phyloP scores from a whole-genome alignment of 306 rosid species.

The Adenanthera pavonina region DNA sequence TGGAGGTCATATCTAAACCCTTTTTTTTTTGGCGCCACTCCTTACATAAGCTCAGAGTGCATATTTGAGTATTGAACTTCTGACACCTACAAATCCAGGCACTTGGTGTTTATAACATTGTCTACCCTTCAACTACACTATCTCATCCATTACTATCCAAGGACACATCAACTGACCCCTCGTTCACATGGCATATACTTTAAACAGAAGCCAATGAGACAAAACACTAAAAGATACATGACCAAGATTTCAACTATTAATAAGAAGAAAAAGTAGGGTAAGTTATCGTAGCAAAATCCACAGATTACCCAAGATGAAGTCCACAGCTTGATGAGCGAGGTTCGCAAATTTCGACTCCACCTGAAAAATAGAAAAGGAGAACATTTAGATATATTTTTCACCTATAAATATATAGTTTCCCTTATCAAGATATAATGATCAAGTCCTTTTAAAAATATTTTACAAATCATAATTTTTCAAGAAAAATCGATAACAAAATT shows the following conservation, averaged over 20 bases:
- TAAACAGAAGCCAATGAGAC: conserved; percentile 5
- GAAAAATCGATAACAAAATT: not conserved
- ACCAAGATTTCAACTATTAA: conserved; percentile 2
- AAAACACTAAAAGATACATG: not conserved
- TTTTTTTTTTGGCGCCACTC: not conserved
- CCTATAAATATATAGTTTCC: not conserved
- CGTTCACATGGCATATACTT: not conserved
- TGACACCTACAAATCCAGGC: not conserved
- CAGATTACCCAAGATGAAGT: conserved; percentile 76
- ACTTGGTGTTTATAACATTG: not conserved
- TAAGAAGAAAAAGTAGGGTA: not conserved
- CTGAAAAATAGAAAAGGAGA: conserved; percentile 45
- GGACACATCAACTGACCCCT: not conserved
- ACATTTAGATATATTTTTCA: not conserved
- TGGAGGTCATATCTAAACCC: too few species aligned
- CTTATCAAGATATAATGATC: not conserved
- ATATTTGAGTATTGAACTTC: not conserved
- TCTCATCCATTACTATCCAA: not conserved
- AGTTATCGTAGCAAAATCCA: conserved; percentile 8
- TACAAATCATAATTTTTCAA: not conserved
- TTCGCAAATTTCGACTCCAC: conserved; percentile 68
- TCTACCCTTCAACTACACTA: not conserved
- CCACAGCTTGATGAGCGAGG: conserved; percentile 87
- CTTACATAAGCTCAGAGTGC: not conserved
- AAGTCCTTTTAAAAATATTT: not conserved